Evolutionary conservation across 2,329 filamentous ascomycete species (phyloP).

Genomic region (Botrytis galanthina): DNA sequence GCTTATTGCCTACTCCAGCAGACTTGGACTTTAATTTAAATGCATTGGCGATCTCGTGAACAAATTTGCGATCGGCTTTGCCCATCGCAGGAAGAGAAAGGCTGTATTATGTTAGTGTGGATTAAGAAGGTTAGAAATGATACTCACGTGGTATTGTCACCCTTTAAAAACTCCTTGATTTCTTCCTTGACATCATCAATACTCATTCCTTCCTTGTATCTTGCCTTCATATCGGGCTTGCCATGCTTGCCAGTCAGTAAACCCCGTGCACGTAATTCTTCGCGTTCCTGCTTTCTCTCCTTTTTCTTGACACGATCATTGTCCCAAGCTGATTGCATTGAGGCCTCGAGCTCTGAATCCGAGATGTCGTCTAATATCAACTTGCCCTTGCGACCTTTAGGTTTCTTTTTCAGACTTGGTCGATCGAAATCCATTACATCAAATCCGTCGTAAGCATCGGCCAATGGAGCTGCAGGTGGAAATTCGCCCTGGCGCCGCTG

Average conservation of each 20-base stretch:
- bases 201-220: constrained; percentile 71
- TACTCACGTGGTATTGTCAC: constrained; percentile 59
- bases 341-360: constrained; percentile 65
- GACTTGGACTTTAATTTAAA: constrained; percentile 85
- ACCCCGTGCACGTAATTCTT: constrained; percentile 64
- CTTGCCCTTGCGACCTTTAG: constrained; percentile 59
- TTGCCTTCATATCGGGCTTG: constrained; percentile 59
- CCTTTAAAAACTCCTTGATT: constrained; percentile 67
- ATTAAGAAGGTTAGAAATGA: not conserved
- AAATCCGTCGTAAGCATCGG: constrained; percentile 60
- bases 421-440: constrained; percentile 83
- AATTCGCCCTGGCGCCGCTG: constrained; percentile 42
- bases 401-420: constrained; percentile 62
- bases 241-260: constrained; percentile 57
- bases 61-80: constrained; percentile 68
- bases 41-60: constrained; percentile 75
- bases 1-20: constrained; percentile 66
- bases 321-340: constrained; percentile 58
- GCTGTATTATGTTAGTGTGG: constrained; percentile 44
- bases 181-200: constrained; percentile 70
- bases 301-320: constrained; percentile 72
- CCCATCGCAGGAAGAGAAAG: constrained; percentile 81
- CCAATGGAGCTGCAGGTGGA: constrained; percentile 54
- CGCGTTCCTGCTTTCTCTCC: constrained; percentile 65
- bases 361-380: constrained; percentile 54